These are phyloP conservation scores for Crithidia acanthocephali DNA, from an alignment of 208 protist genomes.

Conservation along the genomic window DNA sequence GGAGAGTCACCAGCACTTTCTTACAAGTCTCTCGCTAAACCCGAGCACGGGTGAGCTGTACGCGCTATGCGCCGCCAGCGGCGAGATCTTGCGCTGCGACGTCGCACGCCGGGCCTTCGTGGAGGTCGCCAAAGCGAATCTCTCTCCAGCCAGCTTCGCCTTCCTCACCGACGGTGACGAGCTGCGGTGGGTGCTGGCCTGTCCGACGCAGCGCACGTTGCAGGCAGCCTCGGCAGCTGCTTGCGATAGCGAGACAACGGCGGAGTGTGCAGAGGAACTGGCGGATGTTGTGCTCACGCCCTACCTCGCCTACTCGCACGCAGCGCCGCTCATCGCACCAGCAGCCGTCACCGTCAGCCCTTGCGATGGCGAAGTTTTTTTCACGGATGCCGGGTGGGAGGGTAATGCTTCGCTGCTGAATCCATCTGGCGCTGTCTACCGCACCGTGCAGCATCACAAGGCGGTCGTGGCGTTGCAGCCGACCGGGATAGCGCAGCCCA, in stretches of 20 bases:
- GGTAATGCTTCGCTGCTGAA: conserved; percentile 65
- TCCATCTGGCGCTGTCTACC: conserved; percentile 66
- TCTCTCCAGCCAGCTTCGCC: conserved; percentile 19
- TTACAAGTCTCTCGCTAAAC: conserved; percentile 44
- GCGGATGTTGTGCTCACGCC: not conserved
- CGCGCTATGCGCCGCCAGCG: conserved; percentile 53
- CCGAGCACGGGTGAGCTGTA: conserved; percentile 28
- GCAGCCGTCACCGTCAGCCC: conserved; percentile 48
- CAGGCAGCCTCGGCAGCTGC: not conserved
- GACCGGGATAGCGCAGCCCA: conserved; percentile 52
- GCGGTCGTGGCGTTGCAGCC: conserved; percentile 65
- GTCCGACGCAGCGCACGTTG: not conserved
- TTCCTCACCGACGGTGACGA: conserved; percentile 45
- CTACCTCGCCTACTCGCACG: conserved; percentile 47
- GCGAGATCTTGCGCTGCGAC: conserved; percentile 48
- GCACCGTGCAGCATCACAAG: conserved; percentile 47
- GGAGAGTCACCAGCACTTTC: conserved; percentile 38
- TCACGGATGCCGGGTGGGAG: conserved; percentile 71
- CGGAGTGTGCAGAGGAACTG: not conserved
- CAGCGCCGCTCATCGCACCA: conserved; percentile 51
- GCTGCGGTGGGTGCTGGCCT: conserved; percentile 32
- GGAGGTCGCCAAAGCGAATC: not conserved
- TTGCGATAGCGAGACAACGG: not conserved
- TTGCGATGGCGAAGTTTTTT: conserved; percentile 57
- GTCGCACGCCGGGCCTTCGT: conserved; percentile 9